Percentiles rank a stretch among this genome's conserved stretches.
phyloP scores from a whole-genome alignment of 2,329 filamentous ascomycete genomes.

The Calonectria hawksworthii region DNA sequence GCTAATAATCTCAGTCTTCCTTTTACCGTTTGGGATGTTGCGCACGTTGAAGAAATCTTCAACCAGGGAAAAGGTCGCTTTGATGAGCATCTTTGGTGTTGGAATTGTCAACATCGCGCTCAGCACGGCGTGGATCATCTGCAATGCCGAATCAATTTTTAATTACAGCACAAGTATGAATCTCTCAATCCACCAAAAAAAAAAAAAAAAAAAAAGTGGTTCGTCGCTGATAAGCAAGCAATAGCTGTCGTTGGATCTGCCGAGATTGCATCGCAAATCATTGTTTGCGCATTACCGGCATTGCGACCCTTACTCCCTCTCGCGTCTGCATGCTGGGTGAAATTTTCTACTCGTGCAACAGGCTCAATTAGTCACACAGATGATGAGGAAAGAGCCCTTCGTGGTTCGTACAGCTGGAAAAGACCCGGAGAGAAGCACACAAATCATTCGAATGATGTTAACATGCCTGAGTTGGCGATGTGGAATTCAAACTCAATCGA shows the following conservation, averaged over 20 bases:
- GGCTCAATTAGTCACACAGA: not conserved
- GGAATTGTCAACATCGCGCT: not conserved
- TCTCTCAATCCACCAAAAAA: too few relatives aligned
- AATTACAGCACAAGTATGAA: not conserved
- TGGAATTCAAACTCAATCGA: not conserved
- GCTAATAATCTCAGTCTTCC: not conserved
- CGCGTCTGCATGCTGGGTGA: not conserved
- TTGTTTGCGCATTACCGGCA: not conserved
- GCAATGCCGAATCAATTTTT: not conserved
- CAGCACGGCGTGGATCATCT: not conserved
- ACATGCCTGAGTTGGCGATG: not conserved
- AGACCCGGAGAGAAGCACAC: not conserved
- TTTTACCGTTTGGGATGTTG: constrained; percentile 5
- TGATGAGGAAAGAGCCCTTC: not conserved
- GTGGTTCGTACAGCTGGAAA: not conserved
- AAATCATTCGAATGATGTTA: not conserved
- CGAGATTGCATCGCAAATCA: constrained; percentile 6
- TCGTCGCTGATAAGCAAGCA: not conserved
- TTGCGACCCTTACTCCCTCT: not conserved
- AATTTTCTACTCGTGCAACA: not conserved
- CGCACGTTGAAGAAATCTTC: not conserved
- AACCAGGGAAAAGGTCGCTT: not conserved
- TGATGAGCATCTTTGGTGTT: not conserved
- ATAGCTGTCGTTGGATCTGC: not conserved
- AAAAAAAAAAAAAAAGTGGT: too few relatives aligned